Base-by-base conservation (phyloP, 140 eudicot species). In the Bidens hawaiensis region DNA sequence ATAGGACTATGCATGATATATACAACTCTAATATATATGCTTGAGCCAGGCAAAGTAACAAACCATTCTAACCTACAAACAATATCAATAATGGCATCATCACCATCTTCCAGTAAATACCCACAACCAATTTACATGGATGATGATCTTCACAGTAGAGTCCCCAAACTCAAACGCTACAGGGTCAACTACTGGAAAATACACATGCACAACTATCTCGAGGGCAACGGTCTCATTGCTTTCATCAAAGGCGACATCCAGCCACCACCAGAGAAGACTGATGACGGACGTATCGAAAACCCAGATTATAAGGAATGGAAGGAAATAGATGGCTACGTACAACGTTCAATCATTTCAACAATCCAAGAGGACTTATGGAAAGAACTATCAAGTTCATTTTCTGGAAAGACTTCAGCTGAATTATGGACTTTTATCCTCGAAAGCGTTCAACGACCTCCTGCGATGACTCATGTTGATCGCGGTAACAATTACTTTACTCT, bases 61-160 rank as follows among this genome's bases (percentile, higher is more conserved):
- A n/a, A n/a, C n/a, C n/a, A 50, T 50, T 50, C 17, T 19, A 50
- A 50, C 16, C 17, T 50, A 7, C 16, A 52, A 52, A 23, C 18
- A 52, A 52, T 52, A 1, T 52, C 15, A 10, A 42, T 14, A 40
- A 60, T 23, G 38, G 34, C 51, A 25, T 60, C 51, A 0, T 47
- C 54, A 14, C 12, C n/a, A 18, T 7, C 24, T 16, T 48, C 65
- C 5, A 19, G 30, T 19, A 38, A 19, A 36, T 38, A 34, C 48
- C 65, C 65, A 60, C 31, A 21, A 12, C 49, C 49, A 19, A 25
- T 61, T 41, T 61, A 61, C 67, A 41, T 23, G 53, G 67, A 61
- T 41, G 11, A 40, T 33, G 33, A 61, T 33, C 14, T 42, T 61
- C 22, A 57, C 45, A 21, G 2, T 53, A 41, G n/a, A n/a, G n/a